Evolutionary conservation across 371 early-diverging fungal genomes (phyloP).

Genomic region (Choanephora cucurbitarum): DNA sequence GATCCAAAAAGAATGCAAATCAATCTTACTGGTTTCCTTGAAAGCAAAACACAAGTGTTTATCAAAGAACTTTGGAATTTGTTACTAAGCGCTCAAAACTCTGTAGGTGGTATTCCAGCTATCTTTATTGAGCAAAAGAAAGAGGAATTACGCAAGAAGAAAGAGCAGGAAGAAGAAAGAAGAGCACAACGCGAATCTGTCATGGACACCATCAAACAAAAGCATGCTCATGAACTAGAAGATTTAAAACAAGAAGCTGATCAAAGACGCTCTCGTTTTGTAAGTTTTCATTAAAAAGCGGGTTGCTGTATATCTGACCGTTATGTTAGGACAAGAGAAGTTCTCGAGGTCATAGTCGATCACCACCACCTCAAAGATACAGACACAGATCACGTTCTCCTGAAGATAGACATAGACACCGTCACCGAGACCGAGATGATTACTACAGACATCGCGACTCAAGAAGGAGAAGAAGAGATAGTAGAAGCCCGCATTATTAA

Average conservation of each 20-base stretch:
- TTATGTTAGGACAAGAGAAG: no score
- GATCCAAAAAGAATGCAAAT: conserved; percentile 93
- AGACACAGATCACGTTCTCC: conserved; percentile 34
- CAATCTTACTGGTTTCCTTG: conserved; percentile 94
- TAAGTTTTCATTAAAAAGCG: conserved; percentile 16
- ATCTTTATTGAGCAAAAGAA: conserved; percentile 85
- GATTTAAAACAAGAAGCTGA: conserved; percentile 16
- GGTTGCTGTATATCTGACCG: no score
- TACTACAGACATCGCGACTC: conserved; percentile 19
- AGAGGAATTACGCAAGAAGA: conserved; percentile 65
- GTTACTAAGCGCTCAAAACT: conserved; percentile 85
- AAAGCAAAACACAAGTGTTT: conserved; percentile 78
- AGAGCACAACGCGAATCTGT: conserved; percentile 37
- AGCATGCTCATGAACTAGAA: conserved; percentile 27
- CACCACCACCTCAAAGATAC: conserved; percentile 21
- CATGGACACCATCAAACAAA: conserved; percentile 46
- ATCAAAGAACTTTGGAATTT: conserved; percentile 89
- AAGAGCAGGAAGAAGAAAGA: conserved; percentile 35
- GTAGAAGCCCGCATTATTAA: conserved; percentile 13
- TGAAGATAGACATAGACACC: conserved; percentile 20
- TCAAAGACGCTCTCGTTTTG: conserved; percentile 27
- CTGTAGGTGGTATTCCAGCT: conserved; percentile 84
- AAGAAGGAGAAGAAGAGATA: conserved; percentile 26
- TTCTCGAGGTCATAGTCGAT: conserved; percentile 25
- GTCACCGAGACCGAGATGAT: conserved; percentile 21